phyloP scores from a whole-genome alignment of 2,329 filamentous ascomycete genomes.

The Basipetospora chlamydospora region DNA sequence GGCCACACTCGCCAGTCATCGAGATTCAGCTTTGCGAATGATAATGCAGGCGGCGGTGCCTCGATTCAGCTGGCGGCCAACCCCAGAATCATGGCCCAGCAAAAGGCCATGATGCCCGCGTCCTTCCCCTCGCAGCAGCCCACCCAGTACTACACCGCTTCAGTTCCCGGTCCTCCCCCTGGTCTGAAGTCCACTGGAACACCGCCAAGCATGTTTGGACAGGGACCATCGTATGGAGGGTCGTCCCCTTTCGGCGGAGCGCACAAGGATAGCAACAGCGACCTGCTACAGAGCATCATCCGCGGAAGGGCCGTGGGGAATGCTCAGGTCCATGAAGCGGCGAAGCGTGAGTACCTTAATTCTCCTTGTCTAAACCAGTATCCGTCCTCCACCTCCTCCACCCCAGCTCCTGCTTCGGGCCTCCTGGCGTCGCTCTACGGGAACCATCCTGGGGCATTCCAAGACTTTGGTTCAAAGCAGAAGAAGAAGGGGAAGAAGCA shows the following conservation, averaged over 20 bases:
- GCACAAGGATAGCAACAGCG: slow-evolving; percentile 53
- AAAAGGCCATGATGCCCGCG: slow-evolving; percentile 73
- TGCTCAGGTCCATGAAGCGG: slow-evolving; percentile 64
- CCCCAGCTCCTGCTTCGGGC: slow-evolving; percentile 77
- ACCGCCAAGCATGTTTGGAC: slow-evolving; percentile 87
- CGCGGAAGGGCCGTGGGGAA: slow-evolving; percentile 53
- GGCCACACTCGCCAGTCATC: slow-evolving; percentile 74
- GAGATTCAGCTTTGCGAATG: slow-evolving; percentile 76
- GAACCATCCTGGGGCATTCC: slow-evolving; percentile 69
- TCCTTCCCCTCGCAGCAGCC: slow-evolving; percentile 43
- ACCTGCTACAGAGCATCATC: slow-evolving; percentile 67
- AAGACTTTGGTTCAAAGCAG: slow-evolving; percentile 90
- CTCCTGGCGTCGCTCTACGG: slow-evolving; percentile 87
- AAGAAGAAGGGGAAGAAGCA: slow-evolving; percentile 99
- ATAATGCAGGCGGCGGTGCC: slow-evolving; percentile 34
- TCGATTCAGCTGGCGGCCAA: slow-evolving; percentile 67
- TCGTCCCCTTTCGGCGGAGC: slow-evolving; percentile 51
- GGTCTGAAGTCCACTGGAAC: slow-evolving; percentile 91
- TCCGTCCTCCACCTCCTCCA: slow-evolving; percentile 65
- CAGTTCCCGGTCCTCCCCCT: slow-evolving; percentile 84
- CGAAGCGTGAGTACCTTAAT: slow-evolving; percentile 98
- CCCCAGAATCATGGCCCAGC: slow-evolving; percentile 68
- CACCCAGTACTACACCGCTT: slow-evolving; percentile 66
- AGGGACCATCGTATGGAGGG: slow-evolving; percentile 70
- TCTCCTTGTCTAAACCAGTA: slow-evolving; percentile 84